Evolutionary conservation across 2,329 filamentous ascomycete genomes (phyloP).

Genomic region (Talaromyces amestolkiae): DNA sequence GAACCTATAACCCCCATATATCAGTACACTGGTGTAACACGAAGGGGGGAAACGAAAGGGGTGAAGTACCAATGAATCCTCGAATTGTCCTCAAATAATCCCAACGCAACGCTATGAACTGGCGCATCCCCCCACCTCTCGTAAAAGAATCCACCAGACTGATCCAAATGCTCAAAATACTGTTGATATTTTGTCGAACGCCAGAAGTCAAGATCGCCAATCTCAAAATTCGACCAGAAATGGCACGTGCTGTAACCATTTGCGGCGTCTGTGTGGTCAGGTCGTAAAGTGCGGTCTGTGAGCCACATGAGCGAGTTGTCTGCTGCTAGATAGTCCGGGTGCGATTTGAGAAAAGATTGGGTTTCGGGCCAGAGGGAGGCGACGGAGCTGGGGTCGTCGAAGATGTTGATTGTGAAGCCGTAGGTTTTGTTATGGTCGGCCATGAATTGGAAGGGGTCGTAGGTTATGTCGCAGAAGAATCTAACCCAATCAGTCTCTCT

Average conservation of each 20-base stretch:
- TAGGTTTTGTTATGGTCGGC: constrained; percentile 98
- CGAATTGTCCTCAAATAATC: constrained; percentile 83
- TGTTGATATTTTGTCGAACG: constrained; percentile 84
- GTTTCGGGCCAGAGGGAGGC: constrained; percentile 92
- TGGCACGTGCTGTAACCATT: constrained; percentile 97
- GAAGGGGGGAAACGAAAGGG: background rate
- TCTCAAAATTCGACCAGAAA: constrained; percentile 99
- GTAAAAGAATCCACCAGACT: constrained; percentile 95
- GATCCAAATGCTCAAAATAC: constrained; percentile 93
- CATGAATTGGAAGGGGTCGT: constrained; percentile 98
- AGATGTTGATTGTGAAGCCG: constrained; percentile 96
- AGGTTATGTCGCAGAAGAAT: constrained; percentile 95
- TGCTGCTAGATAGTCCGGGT: constrained; percentile 74
- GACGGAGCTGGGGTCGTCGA: constrained; percentile 84
- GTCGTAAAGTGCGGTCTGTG: constrained; percentile 71
- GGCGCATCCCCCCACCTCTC: constrained; percentile 98
- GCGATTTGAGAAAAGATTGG: constrained; percentile 78
- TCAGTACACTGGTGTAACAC: background rate
- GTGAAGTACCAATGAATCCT: constrained; percentile 79
- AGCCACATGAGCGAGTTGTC: constrained; percentile 89
- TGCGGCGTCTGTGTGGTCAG: constrained; percentile 73
- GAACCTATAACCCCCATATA: constrained; percentile 64
- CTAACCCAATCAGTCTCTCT: background rate
- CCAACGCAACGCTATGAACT: constrained; percentile 90
- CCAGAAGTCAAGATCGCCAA: constrained; percentile 91